These are phyloP conservation scores for Globisporangium paddicum DNA, from an alignment of 352 stramenopile species.

Conservation along the genomic window DNA sequence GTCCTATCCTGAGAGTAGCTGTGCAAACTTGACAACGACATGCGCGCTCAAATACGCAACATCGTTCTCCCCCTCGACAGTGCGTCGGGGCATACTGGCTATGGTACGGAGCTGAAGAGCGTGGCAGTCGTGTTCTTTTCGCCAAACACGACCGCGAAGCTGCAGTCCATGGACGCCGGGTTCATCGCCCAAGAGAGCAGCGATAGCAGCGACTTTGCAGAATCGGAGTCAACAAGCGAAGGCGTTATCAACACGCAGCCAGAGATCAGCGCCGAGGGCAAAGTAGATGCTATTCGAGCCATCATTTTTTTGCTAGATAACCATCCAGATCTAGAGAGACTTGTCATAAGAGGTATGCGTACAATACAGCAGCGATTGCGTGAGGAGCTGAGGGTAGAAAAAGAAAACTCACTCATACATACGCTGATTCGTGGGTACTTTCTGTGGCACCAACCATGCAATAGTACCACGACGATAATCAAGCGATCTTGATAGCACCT, in stretches of 20 bases:
- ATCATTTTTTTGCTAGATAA: too few species aligned
- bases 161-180: not conserved
- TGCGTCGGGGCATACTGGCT: not conserved
- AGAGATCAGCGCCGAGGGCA: not conserved
- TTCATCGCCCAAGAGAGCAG: not conserved
- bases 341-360: not conserved
- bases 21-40: not conserved
- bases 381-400: not conserved
- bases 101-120: too few species aligned
- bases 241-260: not conserved
- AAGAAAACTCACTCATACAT: not conserved
- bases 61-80: not conserved
- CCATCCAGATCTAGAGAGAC: slow-evolving; percentile 1
- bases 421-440: not conserved
- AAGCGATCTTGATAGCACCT: not conserved
- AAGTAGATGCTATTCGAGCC: too few species aligned
- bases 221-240: not conserved
- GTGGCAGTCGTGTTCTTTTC: not conserved
- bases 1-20: not conserved
- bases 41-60: not conserved
- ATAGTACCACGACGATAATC: not conserved
- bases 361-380: not conserved
- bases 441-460: not conserved
- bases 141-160: not conserved
- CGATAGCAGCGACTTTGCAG: not conserved